phyloP scores from a whole-genome alignment of 306 rosid species.

The Argentina anserina region DNA sequence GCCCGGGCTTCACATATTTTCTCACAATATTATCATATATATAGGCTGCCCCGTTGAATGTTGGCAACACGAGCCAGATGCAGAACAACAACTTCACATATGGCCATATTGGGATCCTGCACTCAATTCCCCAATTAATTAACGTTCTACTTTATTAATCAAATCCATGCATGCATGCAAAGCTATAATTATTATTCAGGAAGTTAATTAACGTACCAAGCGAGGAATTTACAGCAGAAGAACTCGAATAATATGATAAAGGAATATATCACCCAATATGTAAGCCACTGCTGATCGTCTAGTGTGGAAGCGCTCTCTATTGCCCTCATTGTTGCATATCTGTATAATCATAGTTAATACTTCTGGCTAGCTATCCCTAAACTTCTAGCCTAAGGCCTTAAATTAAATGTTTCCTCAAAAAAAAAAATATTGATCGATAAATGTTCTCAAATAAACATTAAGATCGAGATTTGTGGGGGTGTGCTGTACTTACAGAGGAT shows the following conservation, averaged over 20 bases:
- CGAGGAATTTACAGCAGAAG: constrained; percentile 55
- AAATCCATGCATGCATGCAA: background rate
- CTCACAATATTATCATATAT: constrained; percentile 71
- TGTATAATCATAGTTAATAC: constrained; percentile 10
- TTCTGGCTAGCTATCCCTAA: background rate
- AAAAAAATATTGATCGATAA: background rate
- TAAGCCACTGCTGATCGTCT: constrained; percentile 94
- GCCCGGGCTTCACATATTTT: constrained; percentile 53
- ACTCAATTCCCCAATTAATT: background rate
- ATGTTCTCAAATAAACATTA: background rate
- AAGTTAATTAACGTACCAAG: constrained; percentile 45
- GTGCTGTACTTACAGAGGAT: constrained; percentile 69
- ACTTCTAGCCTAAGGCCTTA: no score
- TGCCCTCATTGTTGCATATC: constrained; percentile 83
- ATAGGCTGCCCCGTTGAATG: constrained; percentile 89
- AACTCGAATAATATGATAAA: constrained; percentile 74
- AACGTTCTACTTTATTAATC: background rate
- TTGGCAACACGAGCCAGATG: constrained; percentile 80
- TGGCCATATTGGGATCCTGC: constrained; percentile 86
- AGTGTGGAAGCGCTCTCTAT: constrained; percentile 86
- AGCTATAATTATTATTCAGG: no score
- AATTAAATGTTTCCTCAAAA: no score
- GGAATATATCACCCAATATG: constrained; percentile 88
- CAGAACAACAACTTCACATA: constrained; percentile 71
- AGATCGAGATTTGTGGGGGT: background rate